These are phyloP conservation scores for Apophysomyces elegans DNA, from an alignment of 371 early-diverging fungal genomes.

Conservation along the genomic window DNA sequence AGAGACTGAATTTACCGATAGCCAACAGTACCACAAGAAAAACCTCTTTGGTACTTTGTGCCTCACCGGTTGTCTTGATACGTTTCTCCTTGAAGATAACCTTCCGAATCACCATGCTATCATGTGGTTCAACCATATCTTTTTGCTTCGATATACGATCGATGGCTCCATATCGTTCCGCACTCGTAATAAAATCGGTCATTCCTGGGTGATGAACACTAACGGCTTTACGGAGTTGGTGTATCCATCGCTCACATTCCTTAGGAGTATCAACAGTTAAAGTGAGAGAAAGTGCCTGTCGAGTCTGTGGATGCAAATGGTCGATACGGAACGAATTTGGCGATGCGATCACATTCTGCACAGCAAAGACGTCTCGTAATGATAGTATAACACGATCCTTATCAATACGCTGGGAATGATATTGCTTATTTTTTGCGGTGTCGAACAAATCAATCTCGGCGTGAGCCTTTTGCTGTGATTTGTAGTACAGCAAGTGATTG, in stretches of 20 bases:
- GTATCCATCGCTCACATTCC: conserved; percentile 37
- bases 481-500: conserved; percentile 36
- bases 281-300: conserved; percentile 21
- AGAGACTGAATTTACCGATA: conserved; percentile 48
- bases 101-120: conserved; percentile 38
- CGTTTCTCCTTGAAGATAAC: conserved; percentile 42
- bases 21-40: conserved; percentile 38
- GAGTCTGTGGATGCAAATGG: conserved; percentile 33
- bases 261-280: conserved; percentile 23
- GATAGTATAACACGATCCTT: conserved; percentile 29
- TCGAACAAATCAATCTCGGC: conserved; percentile 28
- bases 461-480: conserved; percentile 37
- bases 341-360: conserved; percentile 24
- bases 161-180: conserved; percentile 28
- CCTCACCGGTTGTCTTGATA: conserved; percentile 14
- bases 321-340: conserved; percentile 35
- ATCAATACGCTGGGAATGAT: conserved; percentile 13
- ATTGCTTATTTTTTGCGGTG: not conserved
- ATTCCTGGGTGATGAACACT: conserved; percentile 26
- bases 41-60: conserved; percentile 30
- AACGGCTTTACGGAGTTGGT: conserved; percentile 27
- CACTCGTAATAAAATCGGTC: conserved; percentile 13
- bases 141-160: conserved; percentile 42
- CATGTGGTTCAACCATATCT: conserved; percentile 25
- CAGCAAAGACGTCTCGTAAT: conserved; percentile 31